phyloP scores from a whole-genome alignment of 768 basidiomycete genomes.

The Fibroporia radiculosa region DNA sequence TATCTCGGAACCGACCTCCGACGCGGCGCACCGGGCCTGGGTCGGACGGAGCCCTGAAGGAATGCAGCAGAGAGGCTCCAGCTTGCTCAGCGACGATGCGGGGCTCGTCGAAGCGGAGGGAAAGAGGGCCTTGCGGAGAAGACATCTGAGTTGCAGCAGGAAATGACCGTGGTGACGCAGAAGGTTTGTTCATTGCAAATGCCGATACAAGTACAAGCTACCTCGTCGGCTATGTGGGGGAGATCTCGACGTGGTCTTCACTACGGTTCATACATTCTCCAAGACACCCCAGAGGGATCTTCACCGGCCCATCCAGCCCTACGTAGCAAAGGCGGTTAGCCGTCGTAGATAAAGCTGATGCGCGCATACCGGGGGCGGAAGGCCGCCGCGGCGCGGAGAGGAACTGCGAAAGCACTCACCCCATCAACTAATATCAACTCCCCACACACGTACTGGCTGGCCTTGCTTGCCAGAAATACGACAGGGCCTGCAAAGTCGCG shows the following conservation, averaged over 20 bases:
- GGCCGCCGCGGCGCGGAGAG: background rate
- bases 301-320: slow-evolving; percentile 19
- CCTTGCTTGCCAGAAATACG: slow-evolving; percentile 57
- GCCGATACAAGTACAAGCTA: background rate
- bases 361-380: background rate
- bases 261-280: background rate
- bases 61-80: no score
- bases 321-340: background rate
- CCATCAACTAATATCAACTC: slow-evolving; percentile 64
- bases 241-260: background rate
- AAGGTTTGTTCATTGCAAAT: no score
- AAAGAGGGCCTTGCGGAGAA: no score
- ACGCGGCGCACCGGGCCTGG: background rate
- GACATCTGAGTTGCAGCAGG: no score
- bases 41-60: slow-evolving; percentile 1
- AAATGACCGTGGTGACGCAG: no score
- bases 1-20: slow-evolving; percentile 3
- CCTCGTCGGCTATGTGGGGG: background rate
- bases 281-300: no score
- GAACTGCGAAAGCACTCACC: slow-evolving; percentile 31
- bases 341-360: background rate
- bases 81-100: no score
- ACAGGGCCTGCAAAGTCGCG: slow-evolving; percentile 61
- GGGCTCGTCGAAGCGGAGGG: no score
- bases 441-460: slow-evolving; percentile 62